These are phyloP conservation scores for Wallacemonas collosoma DNA, from an alignment of 208 protist genomes.

Conservation along the genomic window DNA sequence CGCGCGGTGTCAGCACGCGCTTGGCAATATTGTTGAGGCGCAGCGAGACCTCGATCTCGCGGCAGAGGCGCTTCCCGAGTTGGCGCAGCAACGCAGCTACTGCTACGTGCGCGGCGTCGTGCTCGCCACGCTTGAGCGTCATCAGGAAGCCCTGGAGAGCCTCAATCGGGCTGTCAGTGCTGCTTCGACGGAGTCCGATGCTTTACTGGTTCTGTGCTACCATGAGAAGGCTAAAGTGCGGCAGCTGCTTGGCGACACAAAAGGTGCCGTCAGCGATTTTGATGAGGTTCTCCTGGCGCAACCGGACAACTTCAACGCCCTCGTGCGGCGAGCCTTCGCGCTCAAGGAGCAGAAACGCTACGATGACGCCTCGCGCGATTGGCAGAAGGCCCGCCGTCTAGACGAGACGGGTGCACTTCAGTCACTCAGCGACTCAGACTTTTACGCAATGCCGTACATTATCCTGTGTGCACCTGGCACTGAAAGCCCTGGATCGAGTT, in stretches of 20 bases:
- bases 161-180: constrained; percentile 56
- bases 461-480: constrained; percentile 60
- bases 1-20: constrained; percentile 75
- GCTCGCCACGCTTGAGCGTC: constrained; percentile 28
- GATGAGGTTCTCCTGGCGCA: constrained; percentile 64
- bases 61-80: constrained; percentile 33
- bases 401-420: constrained; percentile 47
- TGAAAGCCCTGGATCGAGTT: constrained; percentile 22
- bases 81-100: constrained; percentile 38
- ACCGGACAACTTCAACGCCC: constrained; percentile 65
- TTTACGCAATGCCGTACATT: constrained; percentile 65
- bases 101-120: constrained; percentile 59
- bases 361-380: constrained; percentile 83
- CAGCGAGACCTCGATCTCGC: constrained; percentile 63
- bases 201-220: constrained; percentile 28
- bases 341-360: constrained; percentile 75
- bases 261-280: constrained; percentile 75
- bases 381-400: constrained; percentile 63
- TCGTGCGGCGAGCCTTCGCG: constrained; percentile 85
- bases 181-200: constrained; percentile 7
- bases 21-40: constrained; percentile 48
- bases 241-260: constrained; percentile 63
- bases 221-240: constrained; percentile 89
- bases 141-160: constrained; percentile 40
- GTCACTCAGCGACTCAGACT: constrained; percentile 53